These are phyloP conservation scores for Pseudocercospora pini-densiflorae DNA, from an alignment of 2,329 filamentous ascomycete genomes.

Conservation along the genomic window DNA sequence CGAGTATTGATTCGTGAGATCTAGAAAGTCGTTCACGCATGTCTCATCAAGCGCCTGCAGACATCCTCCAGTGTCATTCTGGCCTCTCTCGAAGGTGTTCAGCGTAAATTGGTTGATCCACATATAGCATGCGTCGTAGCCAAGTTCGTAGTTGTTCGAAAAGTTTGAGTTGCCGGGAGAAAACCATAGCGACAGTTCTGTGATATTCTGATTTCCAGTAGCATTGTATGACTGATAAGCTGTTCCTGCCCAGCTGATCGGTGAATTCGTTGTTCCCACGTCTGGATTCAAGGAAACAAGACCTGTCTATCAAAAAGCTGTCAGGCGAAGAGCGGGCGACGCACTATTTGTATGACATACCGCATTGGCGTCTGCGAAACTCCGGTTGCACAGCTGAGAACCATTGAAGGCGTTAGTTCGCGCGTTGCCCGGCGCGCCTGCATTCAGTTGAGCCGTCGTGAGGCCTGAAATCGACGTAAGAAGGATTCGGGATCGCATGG, in stretches of 20 bases:
- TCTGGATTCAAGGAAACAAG: constrained; percentile 15
- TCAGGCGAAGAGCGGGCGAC: not conserved
- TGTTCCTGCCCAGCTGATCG: constrained; percentile 15
- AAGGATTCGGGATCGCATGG: constrained; percentile 1
- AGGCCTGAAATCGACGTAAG: not conserved
- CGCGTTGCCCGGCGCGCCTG: constrained; percentile 15
- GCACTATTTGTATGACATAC: not conserved
- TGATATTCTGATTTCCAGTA: not conserved
- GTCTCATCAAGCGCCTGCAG: constrained; percentile 14
- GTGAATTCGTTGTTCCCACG: constrained; percentile 7
- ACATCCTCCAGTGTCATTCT: constrained; percentile 21
- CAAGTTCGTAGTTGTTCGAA: constrained; percentile 16
- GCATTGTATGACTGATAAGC: constrained; percentile 16
- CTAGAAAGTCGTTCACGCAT: constrained; percentile 19
- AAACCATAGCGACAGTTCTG: constrained; percentile 24
- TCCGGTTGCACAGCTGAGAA: constrained; percentile 19
- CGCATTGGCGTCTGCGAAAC: constrained; percentile 18
- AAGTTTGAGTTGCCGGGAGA: constrained; percentile 15
- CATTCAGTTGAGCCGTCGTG: constrained; percentile 11
- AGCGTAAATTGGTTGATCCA: constrained; percentile 10
- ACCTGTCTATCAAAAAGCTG: constrained; percentile 5
- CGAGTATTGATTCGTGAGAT: constrained; percentile 1
- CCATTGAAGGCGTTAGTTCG: constrained; percentile 2
- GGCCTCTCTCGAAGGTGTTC: constrained; percentile 18
- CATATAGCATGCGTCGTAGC: constrained; percentile 23